Evolutionary conservation across 2,329 filamentous ascomycete species (phyloP).

Genomic region (Endocalyx cinctus): DNA sequence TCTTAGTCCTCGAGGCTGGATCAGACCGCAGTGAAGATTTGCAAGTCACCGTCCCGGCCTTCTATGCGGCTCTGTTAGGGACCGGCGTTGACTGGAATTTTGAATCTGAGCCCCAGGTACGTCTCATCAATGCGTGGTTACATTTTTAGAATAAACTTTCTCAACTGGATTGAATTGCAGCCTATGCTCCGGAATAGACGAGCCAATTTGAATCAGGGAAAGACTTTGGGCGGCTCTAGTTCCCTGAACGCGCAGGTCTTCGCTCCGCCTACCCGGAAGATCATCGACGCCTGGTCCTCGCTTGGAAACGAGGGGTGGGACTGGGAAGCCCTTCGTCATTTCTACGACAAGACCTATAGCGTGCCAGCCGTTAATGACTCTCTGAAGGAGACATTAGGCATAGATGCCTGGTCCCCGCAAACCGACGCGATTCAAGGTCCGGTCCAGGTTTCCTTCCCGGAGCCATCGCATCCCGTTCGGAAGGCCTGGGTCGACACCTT

Average conservation of each 20-base stretch:
- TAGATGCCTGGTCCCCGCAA: constrained; percentile 4
- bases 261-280: constrained; percentile 3
- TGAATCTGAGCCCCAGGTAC: constrained; percentile 8
- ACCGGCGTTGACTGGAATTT: constrained; percentile 11
- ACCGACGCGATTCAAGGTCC: constrained; percentile 3
- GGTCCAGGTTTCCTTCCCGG: constrained; percentile 7
- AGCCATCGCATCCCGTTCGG: constrained; percentile 3
- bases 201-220: constrained; percentile 5
- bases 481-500: constrained; percentile 7
- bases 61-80: constrained; percentile 3
- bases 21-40: constrained; percentile 7
- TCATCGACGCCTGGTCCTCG: constrained; percentile 29
- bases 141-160: no score
- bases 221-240: constrained; percentile 6
- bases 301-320: constrained; percentile 35
- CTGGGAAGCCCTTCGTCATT: constrained; percentile 27
- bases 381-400: constrained; percentile 5
- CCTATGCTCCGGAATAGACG: constrained; percentile 3
- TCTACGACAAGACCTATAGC: constrained; percentile 21
- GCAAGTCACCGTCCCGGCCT: constrained; percentile 9
- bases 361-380: constrained; percentile 1
- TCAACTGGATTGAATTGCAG: no score
- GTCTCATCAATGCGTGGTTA: neutral
- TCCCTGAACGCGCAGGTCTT: constrained; percentile 4
- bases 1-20: constrained; percentile 16